Base-by-base conservation (phyloP, 1,139 yeast genomes). In the Geotrichum fermentans region DNA sequence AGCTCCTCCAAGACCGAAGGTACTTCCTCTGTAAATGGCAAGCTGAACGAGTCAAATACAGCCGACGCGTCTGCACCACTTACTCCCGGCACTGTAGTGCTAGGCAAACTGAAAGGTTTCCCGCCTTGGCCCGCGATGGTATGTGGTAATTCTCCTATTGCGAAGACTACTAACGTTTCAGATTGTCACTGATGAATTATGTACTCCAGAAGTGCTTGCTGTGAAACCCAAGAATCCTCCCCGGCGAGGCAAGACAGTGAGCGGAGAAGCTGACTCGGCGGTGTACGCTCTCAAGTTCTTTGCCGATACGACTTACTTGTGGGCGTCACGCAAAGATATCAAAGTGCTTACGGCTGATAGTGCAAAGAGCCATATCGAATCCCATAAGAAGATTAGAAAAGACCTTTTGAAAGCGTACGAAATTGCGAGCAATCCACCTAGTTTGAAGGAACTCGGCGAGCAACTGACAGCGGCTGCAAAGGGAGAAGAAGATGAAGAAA, bases 71-170 rank as follows among this genome's bases (percentile, higher is more conserved):
- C 38, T 17, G 22, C 26, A 16, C 33, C 43, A 8, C 36, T 45
- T 14, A n/a, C 28, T 11, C 39, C 67, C 4, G 73, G 73, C 7
- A 54, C 61, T 2, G 56, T 65, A 3, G 71, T 69, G 5, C 58
- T 68, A 29, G 72, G 70, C 14, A 66, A 68, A 43, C 57, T 65
- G 45, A 63, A 61, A 45, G 71, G 71, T 7, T 66, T 58, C 47
- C 67, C 73, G 1, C 63, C 71, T 13, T 70, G 73, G 73, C 73
- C 73, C 16, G 72, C 65, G 2, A 61, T 70, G 56, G 64, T 62
- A 44, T 39, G 54, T 29, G 14, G 16, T 11, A 16, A 3, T 20
- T n/a, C 16, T 11, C 4, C 14, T 2, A 24, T n/a, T 22, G 10
- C 17, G 14, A 11, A 6, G 16, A 13, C 14, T 4, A 5, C 38